phyloP scores from a whole-genome alignment of 768 basidiomycete species.

The Suillus subaureus region DNA sequence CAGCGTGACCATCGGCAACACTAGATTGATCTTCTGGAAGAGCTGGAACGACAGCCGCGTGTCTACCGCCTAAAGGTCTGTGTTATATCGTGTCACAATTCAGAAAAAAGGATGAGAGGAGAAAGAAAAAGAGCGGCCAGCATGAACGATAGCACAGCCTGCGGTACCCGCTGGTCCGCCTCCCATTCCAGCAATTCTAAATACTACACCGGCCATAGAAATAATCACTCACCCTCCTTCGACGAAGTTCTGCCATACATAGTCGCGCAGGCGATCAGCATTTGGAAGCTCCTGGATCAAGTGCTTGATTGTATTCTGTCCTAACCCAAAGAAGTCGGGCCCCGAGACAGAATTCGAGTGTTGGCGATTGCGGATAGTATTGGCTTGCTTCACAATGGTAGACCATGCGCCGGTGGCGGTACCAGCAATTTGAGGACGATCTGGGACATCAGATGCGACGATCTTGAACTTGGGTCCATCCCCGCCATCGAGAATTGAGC shows the following conservation, averaged over 20 bases:
- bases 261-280: slow-evolving; percentile 71
- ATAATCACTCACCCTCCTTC: slow-evolving; percentile 75
- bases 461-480: slow-evolving; percentile 89
- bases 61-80: slow-evolving; percentile 78
- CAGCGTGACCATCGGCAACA: slow-evolving; percentile 20
- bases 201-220: neutral
- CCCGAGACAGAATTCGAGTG: slow-evolving; percentile 89
- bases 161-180: slow-evolving; percentile 4
- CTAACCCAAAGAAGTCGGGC: slow-evolving; percentile 86
- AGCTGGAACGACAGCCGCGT: slow-evolving; percentile 81
- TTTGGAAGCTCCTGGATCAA: slow-evolving; percentile 84
- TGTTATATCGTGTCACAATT: slow-evolving; percentile 35
- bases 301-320: slow-evolving; percentile 87
- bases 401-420: slow-evolving; percentile 90
- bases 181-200: slow-evolving; percentile 4
- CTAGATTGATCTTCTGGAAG: slow-evolving; percentile 66
- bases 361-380: slow-evolving; percentile 76
- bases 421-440: slow-evolving; percentile 76
- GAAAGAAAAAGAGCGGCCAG: slow-evolving; percentile 23
- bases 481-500: slow-evolving; percentile 83
- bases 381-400: slow-evolving; percentile 80
- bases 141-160: slow-evolving; percentile 4
- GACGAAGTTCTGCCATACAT: slow-evolving; percentile 84
- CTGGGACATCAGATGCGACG: slow-evolving; percentile 69
- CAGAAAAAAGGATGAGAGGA: slow-evolving; percentile 32